Percentiles rank a stretch among this genome's conserved stretches.
Evolutionary conservation across 345 rosid species (phyloP).

Genomic region (Populus tremula): DNA sequence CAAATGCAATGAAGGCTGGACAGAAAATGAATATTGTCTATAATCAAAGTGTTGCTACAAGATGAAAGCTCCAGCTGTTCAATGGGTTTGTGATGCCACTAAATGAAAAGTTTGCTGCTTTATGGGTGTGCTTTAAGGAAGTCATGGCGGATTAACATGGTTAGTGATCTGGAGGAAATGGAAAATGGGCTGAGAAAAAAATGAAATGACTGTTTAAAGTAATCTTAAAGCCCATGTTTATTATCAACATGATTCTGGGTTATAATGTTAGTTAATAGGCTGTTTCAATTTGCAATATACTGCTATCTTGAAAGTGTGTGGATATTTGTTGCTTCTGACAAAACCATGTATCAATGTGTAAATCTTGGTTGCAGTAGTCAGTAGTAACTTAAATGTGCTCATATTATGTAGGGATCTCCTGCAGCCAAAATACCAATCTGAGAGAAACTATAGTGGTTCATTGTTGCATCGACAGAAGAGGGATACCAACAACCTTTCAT

Average conservation of each 20-base stretch:
- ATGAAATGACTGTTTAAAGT: not conserved
- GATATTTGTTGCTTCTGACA: constrained; percentile 13
- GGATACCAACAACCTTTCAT: constrained; percentile 54
- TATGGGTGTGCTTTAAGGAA: not conserved
- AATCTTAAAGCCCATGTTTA: not conserved
- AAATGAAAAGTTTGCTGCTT: not conserved
- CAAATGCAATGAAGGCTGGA: not conserved
- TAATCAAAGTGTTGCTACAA: not conserved
- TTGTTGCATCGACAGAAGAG: constrained; percentile 57
- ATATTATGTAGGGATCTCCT: constrained; percentile 56
- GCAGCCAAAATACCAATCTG: constrained; percentile 54
- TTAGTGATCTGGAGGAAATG: not conserved
- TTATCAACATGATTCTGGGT: not conserved
- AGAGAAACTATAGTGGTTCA: constrained; percentile 76
- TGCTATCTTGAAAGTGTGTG: not conserved
- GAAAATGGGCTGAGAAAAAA: not conserved
- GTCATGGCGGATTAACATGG: not conserved
- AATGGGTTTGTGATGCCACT: not conserved
- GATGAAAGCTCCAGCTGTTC: not conserved
- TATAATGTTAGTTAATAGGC: not conserved
- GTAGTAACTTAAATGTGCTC: constrained; percentile 20
- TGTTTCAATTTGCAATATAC: not conserved
- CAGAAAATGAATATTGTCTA: not conserved
- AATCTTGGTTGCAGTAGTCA: constrained; percentile 8
- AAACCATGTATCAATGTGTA: constrained; percentile 17